Evolutionary conservation across 179 eudicot genomes (phyloP).

Genomic region (Spergularia azorica): DNA sequence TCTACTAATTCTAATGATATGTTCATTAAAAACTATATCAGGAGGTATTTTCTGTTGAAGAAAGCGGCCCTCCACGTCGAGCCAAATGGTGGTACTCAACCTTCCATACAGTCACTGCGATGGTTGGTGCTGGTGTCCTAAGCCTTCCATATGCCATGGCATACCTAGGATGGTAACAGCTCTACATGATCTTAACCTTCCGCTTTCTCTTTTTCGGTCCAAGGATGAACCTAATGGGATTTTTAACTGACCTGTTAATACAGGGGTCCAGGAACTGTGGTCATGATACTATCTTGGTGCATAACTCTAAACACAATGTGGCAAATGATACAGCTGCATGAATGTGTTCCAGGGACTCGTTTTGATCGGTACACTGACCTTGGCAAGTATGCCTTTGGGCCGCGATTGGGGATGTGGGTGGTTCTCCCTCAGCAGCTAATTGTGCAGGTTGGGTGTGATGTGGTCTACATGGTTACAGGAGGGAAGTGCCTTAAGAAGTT

Average conservation of each 20-base stretch:
- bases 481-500: conserved; percentile 81
- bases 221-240: not conserved
- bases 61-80: conserved; percentile 50
- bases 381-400: conserved; percentile 74
- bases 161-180: conserved; percentile 69
- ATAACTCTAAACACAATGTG: conserved; percentile 77
- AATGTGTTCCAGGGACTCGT: conserved; percentile 74
- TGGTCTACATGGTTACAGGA: conserved; percentile 91
- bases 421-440: conserved; percentile 88
- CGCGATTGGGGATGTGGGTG: conserved; percentile 73
- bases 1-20: not conserved
- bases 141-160: conserved; percentile 91
- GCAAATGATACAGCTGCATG: conserved; percentile 86
- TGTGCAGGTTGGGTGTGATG: conserved; percentile 80
- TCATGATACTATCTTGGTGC: conserved; percentile 74
- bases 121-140: conserved; percentile 92
- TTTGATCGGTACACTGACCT: conserved; percentile 74
- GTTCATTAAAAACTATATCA: conserved; percentile 14
- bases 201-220: not conserved
- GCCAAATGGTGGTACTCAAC: conserved; percentile 94
- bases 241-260: not conserved
- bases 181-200: not conserved
- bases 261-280: conserved; percentile 82
- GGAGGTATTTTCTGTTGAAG: conserved; percentile 46
- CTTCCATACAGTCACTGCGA: conserved; percentile 82